These are phyloP conservation scores for Mycosphaerella sp. DNA, from an alignment of 2,329 filamentous ascomycete species.

Conservation along the genomic window DNA sequence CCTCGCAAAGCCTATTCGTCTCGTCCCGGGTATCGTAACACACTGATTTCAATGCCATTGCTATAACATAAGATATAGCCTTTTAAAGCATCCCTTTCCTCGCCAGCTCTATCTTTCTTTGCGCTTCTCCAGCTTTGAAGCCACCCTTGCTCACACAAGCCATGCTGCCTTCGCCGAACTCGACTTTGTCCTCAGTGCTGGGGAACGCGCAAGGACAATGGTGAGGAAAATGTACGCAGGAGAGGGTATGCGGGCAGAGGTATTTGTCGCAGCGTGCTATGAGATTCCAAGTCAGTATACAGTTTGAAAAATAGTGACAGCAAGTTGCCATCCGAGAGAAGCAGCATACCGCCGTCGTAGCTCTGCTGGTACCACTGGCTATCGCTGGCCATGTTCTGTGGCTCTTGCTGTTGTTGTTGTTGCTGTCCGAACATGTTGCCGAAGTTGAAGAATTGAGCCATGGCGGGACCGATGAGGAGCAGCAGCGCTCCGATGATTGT, in stretches of 20 bases:
- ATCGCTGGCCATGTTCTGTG: conserved; percentile 79
- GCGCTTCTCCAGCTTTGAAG: conserved; percentile 64
- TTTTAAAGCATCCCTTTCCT: conserved; percentile 65
- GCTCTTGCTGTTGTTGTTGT: conserved; percentile 50
- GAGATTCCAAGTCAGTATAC: neutral
- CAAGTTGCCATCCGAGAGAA: neutral
- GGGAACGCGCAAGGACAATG: conserved; percentile 89
- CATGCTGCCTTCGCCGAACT: conserved; percentile 66
- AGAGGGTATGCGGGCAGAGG: conserved; percentile 86
- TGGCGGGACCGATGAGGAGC: conserved; percentile 52
- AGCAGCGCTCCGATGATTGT: conserved; percentile 40
- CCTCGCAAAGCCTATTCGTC: neutral
- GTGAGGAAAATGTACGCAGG: conserved; percentile 93
- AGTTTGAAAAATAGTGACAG: neutral
- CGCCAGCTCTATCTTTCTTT: conserved; percentile 71
- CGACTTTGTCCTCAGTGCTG: conserved; percentile 57
- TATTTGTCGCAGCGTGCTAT: conserved; percentile 85
- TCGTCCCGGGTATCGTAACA: conserved; percentile 5
- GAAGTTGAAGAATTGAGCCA: conserved; percentile 86
- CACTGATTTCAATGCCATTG: neutral
- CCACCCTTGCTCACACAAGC: conserved; percentile 71
- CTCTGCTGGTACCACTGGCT: conserved; percentile 68
- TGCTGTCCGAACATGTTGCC: conserved; percentile 84
- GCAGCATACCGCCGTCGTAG: conserved; percentile 58
- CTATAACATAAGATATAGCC: neutral